Conservation (phyloP, 2,329 filamentous ascomycete genomes). For the Scolecobasidium constrictum region DNA sequence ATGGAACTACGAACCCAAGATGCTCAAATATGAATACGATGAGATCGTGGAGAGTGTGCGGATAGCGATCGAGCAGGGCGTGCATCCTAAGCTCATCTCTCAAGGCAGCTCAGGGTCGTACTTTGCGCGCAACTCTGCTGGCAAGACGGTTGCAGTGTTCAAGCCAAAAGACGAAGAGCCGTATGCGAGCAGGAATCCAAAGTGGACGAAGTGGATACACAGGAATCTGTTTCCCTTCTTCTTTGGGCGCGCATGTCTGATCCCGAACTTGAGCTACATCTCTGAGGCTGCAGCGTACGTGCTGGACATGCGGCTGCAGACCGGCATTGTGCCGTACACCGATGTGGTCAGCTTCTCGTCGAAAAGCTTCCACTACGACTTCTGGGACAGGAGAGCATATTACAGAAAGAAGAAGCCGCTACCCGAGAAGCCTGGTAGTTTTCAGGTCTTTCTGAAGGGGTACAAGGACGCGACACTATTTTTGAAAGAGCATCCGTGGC, state of each 20-base stretch:
- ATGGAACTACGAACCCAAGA: conserved; percentile 34
- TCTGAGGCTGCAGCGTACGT: conserved; percentile 96
- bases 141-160: conserved; percentile 94
- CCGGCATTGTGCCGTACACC: conserved; percentile 89
- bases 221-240: conserved; percentile 95
- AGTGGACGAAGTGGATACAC: conserved; percentile 99
- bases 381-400: conserved; percentile 84
- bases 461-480: conserved; percentile 97
- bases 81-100: conserved; percentile 91
- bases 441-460: conserved; percentile 93
- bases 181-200: conserved; percentile 91
- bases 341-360: conserved; percentile 90
- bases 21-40: conserved; percentile 76
- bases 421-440: conserved; percentile 85
- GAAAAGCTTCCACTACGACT: conserved; percentile 96
- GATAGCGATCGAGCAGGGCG: conserved; percentile 75
- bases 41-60: conserved; percentile 83
- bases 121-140: conserved; percentile 83
- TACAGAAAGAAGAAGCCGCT: conserved; percentile 79
- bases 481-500: conserved; percentile 90
- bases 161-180: conserved; percentile 99
- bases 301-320: conserved; percentile 79
- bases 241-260: conserved; percentile 88
- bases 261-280: conserved; percentile 94
- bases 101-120: conserved; percentile 98